Evolutionary conservation across 441 rosid species (phyloP).

Genomic region (Erysimum cheiri): DNA sequence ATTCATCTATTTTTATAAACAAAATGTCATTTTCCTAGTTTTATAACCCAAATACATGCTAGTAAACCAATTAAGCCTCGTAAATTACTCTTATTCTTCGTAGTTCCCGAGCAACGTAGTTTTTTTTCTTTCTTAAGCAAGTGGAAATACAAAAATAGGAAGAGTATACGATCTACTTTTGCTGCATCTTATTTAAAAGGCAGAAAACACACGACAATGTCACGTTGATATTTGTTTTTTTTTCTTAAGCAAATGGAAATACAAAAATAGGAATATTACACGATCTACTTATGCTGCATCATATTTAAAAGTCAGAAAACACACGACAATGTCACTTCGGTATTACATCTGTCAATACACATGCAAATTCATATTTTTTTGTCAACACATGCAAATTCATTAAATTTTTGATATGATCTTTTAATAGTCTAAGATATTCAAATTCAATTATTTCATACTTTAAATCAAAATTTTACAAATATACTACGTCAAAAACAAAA

Average conservation of each 20-base stretch:
- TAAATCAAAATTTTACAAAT: not conserved
- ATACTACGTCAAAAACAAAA: not conserved
- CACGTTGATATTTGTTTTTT: no score
- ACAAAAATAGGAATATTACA: conserved; percentile 2
- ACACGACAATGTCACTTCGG: conserved; percentile 15
- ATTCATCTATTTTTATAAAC: not conserved
- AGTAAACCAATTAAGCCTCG: not conserved
- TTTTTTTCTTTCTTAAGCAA: not conserved
- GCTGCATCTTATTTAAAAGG: no score
- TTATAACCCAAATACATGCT: not conserved
- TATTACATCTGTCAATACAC: conserved; percentile 22
- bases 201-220: no score
- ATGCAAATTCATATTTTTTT: conserved; percentile 11
- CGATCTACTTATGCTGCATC: not conserved
- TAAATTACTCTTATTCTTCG: not conserved
- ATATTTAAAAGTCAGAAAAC: conserved; percentile 8
- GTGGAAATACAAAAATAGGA: conserved; percentile 10
- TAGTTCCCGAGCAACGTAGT: no score
- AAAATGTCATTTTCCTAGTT: not conserved
- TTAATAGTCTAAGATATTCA: not conserved
- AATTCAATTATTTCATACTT: not conserved
- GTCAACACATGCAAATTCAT: conserved; percentile 15
- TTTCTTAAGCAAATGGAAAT: not conserved
- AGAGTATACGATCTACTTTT: not conserved
- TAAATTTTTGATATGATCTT: not conserved